These are phyloP conservation scores for Acer campestre DNA, from an alignment of 345 rosid genomes.

Conservation along the genomic window DNA sequence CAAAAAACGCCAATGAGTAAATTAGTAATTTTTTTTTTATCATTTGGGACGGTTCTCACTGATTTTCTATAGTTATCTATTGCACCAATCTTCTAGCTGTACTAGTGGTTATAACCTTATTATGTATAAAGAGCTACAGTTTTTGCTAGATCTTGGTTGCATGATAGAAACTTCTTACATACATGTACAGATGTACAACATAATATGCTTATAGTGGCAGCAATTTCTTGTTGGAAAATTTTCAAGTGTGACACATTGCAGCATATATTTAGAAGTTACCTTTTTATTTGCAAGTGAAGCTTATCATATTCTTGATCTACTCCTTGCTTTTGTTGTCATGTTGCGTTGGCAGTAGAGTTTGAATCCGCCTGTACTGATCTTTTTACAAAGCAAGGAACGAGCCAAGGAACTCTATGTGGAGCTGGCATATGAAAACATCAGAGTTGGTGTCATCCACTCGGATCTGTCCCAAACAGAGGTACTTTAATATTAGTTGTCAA, in stretches of 20 bases:
- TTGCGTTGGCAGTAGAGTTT: constrained; percentile 68
- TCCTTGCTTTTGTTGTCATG: constrained; percentile 19
- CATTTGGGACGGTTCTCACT: too few relatives aligned
- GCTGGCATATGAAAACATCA: constrained; percentile 69
- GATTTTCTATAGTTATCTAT: too few relatives aligned
- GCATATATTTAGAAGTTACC: neutral
- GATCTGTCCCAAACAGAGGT: constrained; percentile 81
- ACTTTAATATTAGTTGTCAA: constrained; percentile 25
- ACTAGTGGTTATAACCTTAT: too few relatives aligned
- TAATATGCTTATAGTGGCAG: too few relatives aligned
- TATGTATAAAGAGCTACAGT: too few relatives aligned
- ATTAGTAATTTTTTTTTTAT: too few relatives aligned
- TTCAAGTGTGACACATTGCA: neutral
- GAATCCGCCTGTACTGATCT: constrained; percentile 89
- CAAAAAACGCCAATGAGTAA: too few relatives aligned
- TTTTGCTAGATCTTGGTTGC: too few relatives aligned
- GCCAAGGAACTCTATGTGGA: constrained; percentile 87
- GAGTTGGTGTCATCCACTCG: constrained; percentile 81
- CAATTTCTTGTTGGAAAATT: neutral
- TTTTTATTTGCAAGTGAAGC: neutral
- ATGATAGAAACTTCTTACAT: too few relatives aligned
- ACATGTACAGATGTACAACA: too few relatives aligned
- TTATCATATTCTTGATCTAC: constrained; percentile 32
- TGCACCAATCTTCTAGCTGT: too few relatives aligned
- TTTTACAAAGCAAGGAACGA: constrained; percentile 88